Percentiles rank a stretch among this genome's conserved stretches.
Evolutionary conservation across 345 rosid species (phyloP).

Genomic region (Psidium friedrichsthalianum): DNA sequence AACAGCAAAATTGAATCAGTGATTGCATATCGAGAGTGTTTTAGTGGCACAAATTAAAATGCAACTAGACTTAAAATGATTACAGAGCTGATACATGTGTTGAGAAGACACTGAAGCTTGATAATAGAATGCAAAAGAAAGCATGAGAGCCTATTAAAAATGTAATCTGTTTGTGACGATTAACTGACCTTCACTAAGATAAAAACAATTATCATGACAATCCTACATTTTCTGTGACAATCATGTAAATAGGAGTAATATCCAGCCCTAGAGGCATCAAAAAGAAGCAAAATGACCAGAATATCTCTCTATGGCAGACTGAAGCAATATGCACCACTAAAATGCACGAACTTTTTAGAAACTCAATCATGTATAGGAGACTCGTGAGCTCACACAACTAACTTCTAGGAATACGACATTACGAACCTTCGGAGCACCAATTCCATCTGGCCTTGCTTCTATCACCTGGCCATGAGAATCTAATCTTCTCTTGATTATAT

Average conservation of each 20-base stretch:
- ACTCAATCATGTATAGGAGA: neutral
- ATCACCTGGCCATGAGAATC: slow-evolving; percentile 69
- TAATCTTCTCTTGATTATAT: slow-evolving; percentile 74
- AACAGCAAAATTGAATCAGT: neutral
- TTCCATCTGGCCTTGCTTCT: slow-evolving; percentile 74
- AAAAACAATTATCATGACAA: neutral
- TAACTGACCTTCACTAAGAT: neutral
- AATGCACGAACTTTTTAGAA: neutral
- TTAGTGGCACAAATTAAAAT: neutral
- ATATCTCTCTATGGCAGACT: neutral
- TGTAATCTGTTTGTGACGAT: neutral
- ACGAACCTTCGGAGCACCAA: slow-evolving; percentile 87
- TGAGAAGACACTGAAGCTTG: neutral
- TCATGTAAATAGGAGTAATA: neutral
- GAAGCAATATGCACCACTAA: neutral
- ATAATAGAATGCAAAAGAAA: neutral
- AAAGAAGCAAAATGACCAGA: neutral
- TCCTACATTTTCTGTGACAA: neutral
- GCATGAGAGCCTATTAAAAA: neutral
- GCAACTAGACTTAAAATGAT: neutral
- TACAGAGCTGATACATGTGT: neutral
- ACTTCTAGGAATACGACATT: neutral
- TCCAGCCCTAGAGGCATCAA: neutral
- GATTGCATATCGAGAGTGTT: neutral
- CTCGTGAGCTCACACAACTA: neutral